Evolutionary conservation across 2,329 filamentous ascomycete species (phyloP).

Genomic region (Talaromyces atroroseus): DNA sequence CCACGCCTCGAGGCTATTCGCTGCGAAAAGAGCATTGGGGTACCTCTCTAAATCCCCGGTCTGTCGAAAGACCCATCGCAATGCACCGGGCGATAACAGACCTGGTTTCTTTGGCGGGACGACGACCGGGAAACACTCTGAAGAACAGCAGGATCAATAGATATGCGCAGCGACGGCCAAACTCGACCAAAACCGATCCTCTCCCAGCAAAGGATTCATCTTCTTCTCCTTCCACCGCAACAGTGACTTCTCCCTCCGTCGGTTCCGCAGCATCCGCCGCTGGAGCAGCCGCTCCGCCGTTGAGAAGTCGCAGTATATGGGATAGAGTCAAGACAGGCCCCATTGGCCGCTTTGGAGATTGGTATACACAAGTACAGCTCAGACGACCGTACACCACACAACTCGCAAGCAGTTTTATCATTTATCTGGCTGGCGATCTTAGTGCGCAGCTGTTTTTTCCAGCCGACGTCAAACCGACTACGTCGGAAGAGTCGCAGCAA

Average conservation of each 20-base stretch:
- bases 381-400: constrained; percentile 74
- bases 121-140: constrained; percentile 12
- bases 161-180: not conserved
- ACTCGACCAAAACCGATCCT: constrained; percentile 8
- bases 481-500: constrained; percentile 35
- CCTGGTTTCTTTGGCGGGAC: not conserved
- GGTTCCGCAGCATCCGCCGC: constrained; percentile 15
- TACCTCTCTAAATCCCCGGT: too few species aligned
- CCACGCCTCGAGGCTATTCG: too few species aligned
- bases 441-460: constrained; percentile 65
- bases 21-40: too few species aligned
- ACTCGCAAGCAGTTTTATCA: constrained; percentile 65
- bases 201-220: constrained; percentile 13
- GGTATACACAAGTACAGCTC: constrained; percentile 66
- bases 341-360: constrained; percentile 30
- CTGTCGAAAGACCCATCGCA: too few species aligned
- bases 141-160: not conserved
- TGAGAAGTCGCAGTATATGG: constrained; percentile 19
- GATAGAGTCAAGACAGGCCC: constrained; percentile 17
- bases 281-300: constrained; percentile 21
- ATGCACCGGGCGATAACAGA: constrained; percentile 7
- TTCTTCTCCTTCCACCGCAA: constrained; percentile 12
- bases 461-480: constrained; percentile 23
- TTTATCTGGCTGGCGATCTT: constrained; percentile 73
- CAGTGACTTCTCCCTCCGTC: constrained; percentile 5